phyloP scores from a whole-genome alignment of 2,329 filamentous ascomycete species.

The Exophiala spinifera region DNA sequence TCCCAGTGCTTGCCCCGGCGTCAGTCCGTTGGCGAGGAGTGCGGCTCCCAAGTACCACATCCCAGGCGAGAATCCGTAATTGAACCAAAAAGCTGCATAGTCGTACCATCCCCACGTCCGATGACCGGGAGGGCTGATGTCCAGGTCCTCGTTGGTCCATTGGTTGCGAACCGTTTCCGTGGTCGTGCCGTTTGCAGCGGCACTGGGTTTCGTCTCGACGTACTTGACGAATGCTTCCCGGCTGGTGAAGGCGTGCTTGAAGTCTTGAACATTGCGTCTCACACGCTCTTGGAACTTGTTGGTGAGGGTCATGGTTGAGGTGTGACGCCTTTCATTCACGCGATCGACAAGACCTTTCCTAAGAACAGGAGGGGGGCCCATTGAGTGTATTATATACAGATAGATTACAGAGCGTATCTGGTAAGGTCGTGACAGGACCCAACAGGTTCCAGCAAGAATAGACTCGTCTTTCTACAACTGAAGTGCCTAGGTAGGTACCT shows the following conservation, averaged over 20 bases:
- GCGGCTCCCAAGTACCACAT: conserved; percentile 12
- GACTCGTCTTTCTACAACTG: too few species aligned
- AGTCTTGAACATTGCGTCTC: conserved; percentile 1
- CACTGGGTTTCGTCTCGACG: conserved; percentile 11
- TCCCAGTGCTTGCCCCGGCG: conserved; percentile 11
- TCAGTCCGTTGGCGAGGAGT: conserved; percentile 13
- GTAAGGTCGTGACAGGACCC: too few species aligned
- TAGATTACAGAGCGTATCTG: too few species aligned
- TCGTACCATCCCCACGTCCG: conserved; percentile 19
- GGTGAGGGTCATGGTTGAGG: conserved; percentile 2
- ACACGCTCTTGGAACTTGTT: conserved; percentile 2
- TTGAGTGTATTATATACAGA: too few species aligned
- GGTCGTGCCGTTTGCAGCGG: background rate
- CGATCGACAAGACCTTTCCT: too few species aligned
- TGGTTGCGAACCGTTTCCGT: conserved; percentile 1
- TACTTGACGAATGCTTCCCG: conserved; percentile 10
- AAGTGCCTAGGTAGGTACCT: too few species aligned
- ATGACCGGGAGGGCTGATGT: conserved; percentile 10
- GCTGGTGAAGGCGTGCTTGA: conserved; percentile 15
- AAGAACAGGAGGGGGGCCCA: too few species aligned
- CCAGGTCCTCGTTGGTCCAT: conserved; percentile 23
- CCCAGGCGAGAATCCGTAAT: conserved; percentile 16
- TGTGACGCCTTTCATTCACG: too few species aligned
- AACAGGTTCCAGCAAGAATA: too few species aligned
- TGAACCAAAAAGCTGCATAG: conserved; percentile 19